Conservation (phyloP, 495 filamentous ascomycete genomes). For the Aspergillus indologenus region DNA sequence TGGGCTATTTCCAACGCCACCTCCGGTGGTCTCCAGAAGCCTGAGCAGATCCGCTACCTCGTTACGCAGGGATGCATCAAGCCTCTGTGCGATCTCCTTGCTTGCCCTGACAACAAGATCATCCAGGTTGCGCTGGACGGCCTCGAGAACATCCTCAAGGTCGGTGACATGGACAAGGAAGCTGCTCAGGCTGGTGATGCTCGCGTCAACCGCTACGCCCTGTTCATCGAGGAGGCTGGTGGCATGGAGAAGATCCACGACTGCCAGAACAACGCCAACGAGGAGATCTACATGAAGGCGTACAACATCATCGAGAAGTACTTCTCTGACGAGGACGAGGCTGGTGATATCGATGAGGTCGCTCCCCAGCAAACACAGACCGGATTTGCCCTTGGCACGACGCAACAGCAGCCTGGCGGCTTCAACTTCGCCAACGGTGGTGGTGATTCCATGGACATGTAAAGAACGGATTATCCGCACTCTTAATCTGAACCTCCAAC, state of each 20-base stretch:
- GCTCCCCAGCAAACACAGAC: slow-evolving; percentile 66
- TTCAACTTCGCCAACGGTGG: slow-evolving; percentile 94
- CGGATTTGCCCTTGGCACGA: slow-evolving; percentile 82
- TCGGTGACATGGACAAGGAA: slow-evolving; percentile 98
- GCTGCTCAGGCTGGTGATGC: slow-evolving; percentile 63
- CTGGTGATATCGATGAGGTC: slow-evolving; percentile 68
- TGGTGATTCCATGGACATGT: slow-evolving; percentile 97
- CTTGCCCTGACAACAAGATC: slow-evolving; percentile 99
- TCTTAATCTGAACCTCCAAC: slow-evolving; percentile 10
- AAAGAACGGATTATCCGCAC: slow-evolving; percentile 15
- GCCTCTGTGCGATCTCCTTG: slow-evolving; percentile 92
- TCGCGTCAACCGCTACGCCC: slow-evolving; percentile 90
- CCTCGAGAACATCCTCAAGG: slow-evolving; percentile 98
- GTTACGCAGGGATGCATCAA: slow-evolving; percentile 93
- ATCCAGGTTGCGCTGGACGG: slow-evolving; percentile 98
- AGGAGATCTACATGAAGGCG: slow-evolving; percentile 99
- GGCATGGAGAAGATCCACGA: slow-evolving; percentile 99
- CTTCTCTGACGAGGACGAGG: slow-evolving; percentile 97
- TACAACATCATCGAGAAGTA: slow-evolving; percentile 99
- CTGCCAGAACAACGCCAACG: slow-evolving; percentile 99
- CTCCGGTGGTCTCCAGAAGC: slow-evolving; percentile 95
- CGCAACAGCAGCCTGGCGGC: slow-evolving; percentile 67
- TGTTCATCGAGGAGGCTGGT: slow-evolving; percentile 97
- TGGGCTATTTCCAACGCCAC: slow-evolving; percentile 99
- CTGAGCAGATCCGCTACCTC: slow-evolving; percentile 95